phyloP scores from a whole-genome alignment of 441 rosid species.

The Aquilaria agallochum region DNA sequence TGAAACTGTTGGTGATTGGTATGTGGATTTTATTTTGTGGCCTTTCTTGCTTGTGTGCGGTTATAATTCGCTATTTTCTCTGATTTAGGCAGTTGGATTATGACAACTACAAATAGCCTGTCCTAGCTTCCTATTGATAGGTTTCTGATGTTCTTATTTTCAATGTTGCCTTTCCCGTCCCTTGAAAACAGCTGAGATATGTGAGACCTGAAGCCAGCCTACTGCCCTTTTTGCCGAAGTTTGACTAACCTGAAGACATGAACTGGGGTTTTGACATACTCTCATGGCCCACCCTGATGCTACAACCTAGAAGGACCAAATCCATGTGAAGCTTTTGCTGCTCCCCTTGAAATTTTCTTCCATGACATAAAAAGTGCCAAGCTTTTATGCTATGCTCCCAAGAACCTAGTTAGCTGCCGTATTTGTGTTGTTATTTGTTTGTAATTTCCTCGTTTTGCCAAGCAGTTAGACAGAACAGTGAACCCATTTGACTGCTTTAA shows the following conservation, averaged over 20 bases:
- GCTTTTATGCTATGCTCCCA: conserved; percentile 45
- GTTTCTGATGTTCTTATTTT: conserved; percentile 71
- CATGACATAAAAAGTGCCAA: conserved; percentile 63
- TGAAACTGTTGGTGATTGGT: conserved; percentile 47
- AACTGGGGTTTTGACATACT: conserved; percentile 56
- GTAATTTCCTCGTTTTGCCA: conserved; percentile 26
- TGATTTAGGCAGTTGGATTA: conserved; percentile 22
- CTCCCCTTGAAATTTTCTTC: conserved; percentile 45
- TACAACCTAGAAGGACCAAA: conserved; percentile 69
- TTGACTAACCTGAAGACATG: conserved; percentile 91
- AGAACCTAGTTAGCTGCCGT: conserved; percentile 57
- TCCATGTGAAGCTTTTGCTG: conserved; percentile 40
- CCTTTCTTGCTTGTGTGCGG: conserved; percentile 17
- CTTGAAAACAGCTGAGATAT: conserved; percentile 78
- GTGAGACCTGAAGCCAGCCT: conserved; percentile 95
- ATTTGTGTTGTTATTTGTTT: conserved; percentile 35
- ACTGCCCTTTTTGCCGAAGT: conserved; percentile 73
- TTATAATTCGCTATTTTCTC: conserved; percentile 27
- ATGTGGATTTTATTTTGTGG: conserved; percentile 13
- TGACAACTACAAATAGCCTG: conserved; percentile 43
- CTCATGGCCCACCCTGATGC: conserved; percentile 79
- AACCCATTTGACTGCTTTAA: conserved; percentile 48
- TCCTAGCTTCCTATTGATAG: conserved; percentile 49
- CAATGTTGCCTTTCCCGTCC: conserved; percentile 82
- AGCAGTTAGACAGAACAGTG: conserved; percentile 26